phyloP scores from a whole-genome alignment of 2,329 filamentous ascomycete genomes.

The Aspergillus sp. region DNA sequence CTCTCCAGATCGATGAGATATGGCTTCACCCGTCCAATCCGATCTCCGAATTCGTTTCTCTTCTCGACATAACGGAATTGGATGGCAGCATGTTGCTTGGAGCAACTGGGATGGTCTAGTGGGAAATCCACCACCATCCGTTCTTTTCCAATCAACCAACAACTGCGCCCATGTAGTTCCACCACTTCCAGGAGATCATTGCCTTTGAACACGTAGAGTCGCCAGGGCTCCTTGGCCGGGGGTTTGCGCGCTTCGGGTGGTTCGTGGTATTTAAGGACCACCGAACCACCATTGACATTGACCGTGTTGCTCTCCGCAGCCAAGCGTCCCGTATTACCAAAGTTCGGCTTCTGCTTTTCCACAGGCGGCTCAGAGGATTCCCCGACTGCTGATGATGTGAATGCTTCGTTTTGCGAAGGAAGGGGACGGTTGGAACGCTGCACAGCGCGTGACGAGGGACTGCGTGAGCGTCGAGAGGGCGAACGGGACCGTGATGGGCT shows the following conservation, averaged over 20 bases:
- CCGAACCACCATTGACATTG: conserved; percentile 50
- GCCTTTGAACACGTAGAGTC: conserved; percentile 87
- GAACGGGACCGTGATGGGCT: conserved; percentile 22
- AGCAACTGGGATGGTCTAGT: conserved; percentile 84
- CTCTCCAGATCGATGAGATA: conserved; percentile 93
- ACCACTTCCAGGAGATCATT: conserved; percentile 72
- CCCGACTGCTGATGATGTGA: conserved; percentile 25
- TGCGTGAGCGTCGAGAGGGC: conserved; percentile 18
- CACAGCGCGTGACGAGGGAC: conserved; percentile 17
- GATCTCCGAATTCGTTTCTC: conserved; percentile 79
- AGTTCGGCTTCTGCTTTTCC: conserved; percentile 75
- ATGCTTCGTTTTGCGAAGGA: conserved; percentile 41
- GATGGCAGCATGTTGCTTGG: conserved; percentile 90
- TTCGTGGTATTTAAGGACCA: conserved; percentile 93
- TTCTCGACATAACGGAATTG: conserved; percentile 84
- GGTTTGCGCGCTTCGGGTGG: conserved; percentile 88
- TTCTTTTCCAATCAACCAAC: conserved; percentile 86
- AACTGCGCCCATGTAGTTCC: conserved; percentile 65
- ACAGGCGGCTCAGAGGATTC: conserved; percentile 21
- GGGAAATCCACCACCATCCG: conserved; percentile 69
- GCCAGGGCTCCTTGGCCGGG: conserved; percentile 69
- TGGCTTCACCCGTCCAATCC: conserved; percentile 67
- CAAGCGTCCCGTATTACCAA: conserved; percentile 66
- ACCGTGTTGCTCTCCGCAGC: conserved; percentile 84
- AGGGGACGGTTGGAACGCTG: conserved; percentile 34